Conservation (phyloP, 352 stramenopile genomes). For the Nothophytophthora sp. region DNA sequence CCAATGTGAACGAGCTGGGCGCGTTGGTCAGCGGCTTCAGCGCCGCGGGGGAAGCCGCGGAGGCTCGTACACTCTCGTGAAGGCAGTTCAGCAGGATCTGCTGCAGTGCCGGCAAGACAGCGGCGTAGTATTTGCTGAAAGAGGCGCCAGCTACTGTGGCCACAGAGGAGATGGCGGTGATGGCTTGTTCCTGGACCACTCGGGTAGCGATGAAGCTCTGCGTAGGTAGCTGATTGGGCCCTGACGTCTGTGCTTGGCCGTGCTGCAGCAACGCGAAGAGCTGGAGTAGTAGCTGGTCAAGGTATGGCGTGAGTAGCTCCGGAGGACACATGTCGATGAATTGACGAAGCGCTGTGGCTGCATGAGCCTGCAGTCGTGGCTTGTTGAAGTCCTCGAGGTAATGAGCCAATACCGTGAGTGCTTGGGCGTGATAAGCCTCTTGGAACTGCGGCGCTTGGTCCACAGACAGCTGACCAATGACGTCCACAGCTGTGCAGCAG, state of each 20-base stretch:
- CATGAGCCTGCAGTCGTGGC: constrained; percentile 72
- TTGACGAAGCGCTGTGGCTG: constrained; percentile 73
- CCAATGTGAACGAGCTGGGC: constrained; percentile 71
- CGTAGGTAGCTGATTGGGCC: constrained; percentile 12
- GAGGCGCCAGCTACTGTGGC: constrained; percentile 60
- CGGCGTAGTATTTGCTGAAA: constrained; percentile 76
- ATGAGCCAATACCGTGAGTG: constrained; percentile 59
- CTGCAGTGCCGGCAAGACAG: constrained; percentile 74
- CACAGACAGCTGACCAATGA: constrained; percentile 77
- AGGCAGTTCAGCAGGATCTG: constrained; percentile 69
- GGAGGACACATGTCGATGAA: constrained; percentile 85
- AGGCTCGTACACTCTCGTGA: constrained; percentile 44
- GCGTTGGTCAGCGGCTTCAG: constrained; percentile 28
- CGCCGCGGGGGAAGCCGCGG: constrained; percentile 13
- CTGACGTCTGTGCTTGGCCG: constrained; percentile 11
- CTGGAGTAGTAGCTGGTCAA: constrained; percentile 72
- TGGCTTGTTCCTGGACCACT: constrained; percentile 78
- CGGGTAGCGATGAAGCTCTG: constrained; percentile 34
- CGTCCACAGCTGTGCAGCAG: constrained; percentile 83
- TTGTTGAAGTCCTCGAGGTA: constrained; percentile 65
- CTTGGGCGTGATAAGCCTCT: constrained; percentile 68
- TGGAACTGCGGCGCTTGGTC: constrained; percentile 85
- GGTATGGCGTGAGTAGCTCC: constrained; percentile 64
- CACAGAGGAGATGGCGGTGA: constrained; percentile 82
- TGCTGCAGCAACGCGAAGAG: constrained; percentile 69